phyloP scores from a whole-genome alignment of 768 basidiomycete genomes.

The Suillus bovinus region DNA sequence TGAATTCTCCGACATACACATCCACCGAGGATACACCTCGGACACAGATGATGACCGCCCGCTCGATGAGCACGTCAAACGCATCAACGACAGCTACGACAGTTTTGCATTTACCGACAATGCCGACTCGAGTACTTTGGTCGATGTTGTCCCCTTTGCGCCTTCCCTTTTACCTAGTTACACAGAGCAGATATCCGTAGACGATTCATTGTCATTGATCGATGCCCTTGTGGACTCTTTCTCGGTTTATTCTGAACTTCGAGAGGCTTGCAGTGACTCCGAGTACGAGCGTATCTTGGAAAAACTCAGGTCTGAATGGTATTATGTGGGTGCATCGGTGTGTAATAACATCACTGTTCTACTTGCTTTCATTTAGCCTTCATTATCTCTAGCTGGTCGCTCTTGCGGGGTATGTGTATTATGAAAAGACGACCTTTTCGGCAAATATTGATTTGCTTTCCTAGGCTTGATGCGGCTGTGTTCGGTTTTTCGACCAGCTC shows the following conservation, averaged over 20 bases:
- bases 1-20: slow-evolving; percentile 13
- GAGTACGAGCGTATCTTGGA: slow-evolving; percentile 52
- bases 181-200: slow-evolving; percentile 40
- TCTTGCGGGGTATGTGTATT: slow-evolving; percentile 49
- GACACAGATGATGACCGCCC: slow-evolving; percentile 19
- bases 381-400: slow-evolving; percentile 50
- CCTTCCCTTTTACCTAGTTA: slow-evolving; percentile 43
- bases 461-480: slow-evolving; percentile 52
- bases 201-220: slow-evolving; percentile 26
- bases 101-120: not conserved
- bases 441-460: slow-evolving; percentile 7
- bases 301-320: slow-evolving; percentile 62
- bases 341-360: slow-evolving; percentile 20
- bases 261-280: slow-evolving; percentile 37
- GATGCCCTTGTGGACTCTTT: slow-evolving; percentile 49
- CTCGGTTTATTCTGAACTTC: slow-evolving; percentile 58
- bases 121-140: not conserved
- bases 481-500: slow-evolving; percentile 61
- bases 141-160: slow-evolving; percentile 27
- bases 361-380: not conserved
- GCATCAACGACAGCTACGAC: not conserved
- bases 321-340: slow-evolving; percentile 61
- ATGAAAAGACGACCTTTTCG: not conserved
- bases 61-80: slow-evolving; percentile 21
- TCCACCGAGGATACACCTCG: slow-evolving; percentile 22